Evolutionary conservation across 352 stramenopile genomes (phyloP).

Genomic region (Globisporangium irregulare): DNA sequence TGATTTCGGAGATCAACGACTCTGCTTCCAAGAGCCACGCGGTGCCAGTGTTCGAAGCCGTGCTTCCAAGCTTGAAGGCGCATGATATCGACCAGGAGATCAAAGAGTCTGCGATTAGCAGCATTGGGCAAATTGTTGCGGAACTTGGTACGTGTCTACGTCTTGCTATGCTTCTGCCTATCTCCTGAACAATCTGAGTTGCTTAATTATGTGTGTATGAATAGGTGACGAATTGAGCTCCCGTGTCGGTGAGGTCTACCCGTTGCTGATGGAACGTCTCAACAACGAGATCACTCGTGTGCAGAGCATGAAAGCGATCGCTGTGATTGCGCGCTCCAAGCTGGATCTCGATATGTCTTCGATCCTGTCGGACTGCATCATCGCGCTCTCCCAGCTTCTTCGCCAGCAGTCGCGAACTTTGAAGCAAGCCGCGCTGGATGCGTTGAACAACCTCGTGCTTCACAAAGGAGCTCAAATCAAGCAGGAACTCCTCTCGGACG

Average conservation of each 20-base stretch:
- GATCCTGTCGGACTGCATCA: conserved; percentile 88
- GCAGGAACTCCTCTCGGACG: conserved; percentile 78
- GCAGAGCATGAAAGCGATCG: conserved; percentile 95
- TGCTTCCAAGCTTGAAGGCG: conserved; percentile 93
- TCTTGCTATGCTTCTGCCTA: neutral
- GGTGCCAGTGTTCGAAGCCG: conserved; percentile 86
- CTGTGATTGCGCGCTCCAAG: conserved; percentile 84
- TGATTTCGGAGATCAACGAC: conserved; percentile 55
- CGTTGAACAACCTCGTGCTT: conserved; percentile 89
- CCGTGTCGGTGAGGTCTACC: conserved; percentile 84
- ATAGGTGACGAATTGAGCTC: conserved; percentile 74
- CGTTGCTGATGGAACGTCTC: conserved; percentile 94
- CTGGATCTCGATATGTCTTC: conserved; percentile 88
- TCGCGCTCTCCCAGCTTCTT: conserved; percentile 89
- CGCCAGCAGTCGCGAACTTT: conserved; percentile 94
- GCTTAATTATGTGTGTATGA: conserved; percentile 25
- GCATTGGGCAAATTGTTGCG: conserved; percentile 88
- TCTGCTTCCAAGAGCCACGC: conserved; percentile 57
- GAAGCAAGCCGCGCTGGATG: conserved; percentile 93
- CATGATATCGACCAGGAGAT: conserved; percentile 99
- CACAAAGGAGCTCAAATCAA: conserved; percentile 70
- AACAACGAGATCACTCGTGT: conserved; percentile 98
- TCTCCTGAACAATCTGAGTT: conserved; percentile 23
- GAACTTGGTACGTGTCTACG: conserved; percentile 40
- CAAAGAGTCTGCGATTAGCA: conserved; percentile 95